Evolutionary conservation across 345 rosid genomes (phyloP), one percentile per base, ranked within the genome.

Genomic region (Lepidium didymum): DNA sequence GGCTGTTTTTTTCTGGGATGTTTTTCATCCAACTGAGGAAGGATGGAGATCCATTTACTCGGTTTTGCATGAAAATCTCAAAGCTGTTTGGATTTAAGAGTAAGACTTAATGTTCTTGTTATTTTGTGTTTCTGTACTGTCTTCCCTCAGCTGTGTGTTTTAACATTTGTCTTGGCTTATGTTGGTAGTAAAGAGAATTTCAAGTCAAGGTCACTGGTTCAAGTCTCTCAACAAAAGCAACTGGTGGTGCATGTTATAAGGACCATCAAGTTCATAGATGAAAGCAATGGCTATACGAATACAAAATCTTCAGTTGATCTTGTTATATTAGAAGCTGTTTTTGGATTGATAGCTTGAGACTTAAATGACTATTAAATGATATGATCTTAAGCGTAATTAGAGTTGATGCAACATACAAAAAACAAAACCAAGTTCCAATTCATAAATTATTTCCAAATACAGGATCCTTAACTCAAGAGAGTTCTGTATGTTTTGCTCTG

Each of bases 1-100:
- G 31, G n/a, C 66, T 25, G 36, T 77, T 0, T 84, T 86, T 82
- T 86, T 84, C 23, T 84, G 91, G 91, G 91, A 86, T 62, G 4
- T 15, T 3, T 69, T 55, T 40, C 91, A 86, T 59, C 91, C 91
- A 0, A 70, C 77, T 0, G 85, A 84, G 68, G 80, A 52, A 18
- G 91, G 86, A 2, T 86, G 91, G 91, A 64, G 72, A 29, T 73
- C 80, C 7, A 78, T 82, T 51, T 77, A 76, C 61, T 60, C 71
- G 1, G 77, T 78, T 65, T 73, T 83, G 51, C 64, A 42, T 13
- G 4, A 51, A 45, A 36, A 37, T 67, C 84, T 82, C 41, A 33
- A 66, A 47, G 53, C 2, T n/a, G 45, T 68, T 67, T 46, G 64
- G 49, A 42, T 66, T 43, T 66, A 59, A 58, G 66, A 41, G 71